Conservation (phyloP, 768 basidiomycete species). For the Mycena kentingensis region DNA sequence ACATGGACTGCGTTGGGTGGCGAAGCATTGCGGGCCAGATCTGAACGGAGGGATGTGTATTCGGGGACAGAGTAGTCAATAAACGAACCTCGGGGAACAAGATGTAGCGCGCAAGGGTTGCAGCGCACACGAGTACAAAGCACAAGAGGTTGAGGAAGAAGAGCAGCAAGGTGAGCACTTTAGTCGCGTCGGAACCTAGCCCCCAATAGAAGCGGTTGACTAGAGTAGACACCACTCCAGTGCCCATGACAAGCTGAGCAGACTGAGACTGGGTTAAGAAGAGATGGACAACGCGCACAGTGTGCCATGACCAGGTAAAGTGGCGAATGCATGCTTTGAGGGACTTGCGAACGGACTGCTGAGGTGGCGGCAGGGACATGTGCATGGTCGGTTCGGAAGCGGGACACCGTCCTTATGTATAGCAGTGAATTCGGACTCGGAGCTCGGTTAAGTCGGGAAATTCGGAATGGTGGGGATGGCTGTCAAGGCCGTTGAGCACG, state of each 20-base stretch:
- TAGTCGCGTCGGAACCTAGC: constrained; percentile 34
- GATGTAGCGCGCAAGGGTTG: constrained; percentile 42
- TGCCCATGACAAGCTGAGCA: constrained; percentile 49
- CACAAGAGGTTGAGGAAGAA: constrained; percentile 47
- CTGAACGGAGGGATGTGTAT: too few species aligned
- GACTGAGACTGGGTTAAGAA: not conserved
- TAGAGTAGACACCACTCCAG: constrained; percentile 51
- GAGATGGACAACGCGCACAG: constrained; percentile 23
- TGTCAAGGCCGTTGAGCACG: too few species aligned
- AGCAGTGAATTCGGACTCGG: too few species aligned
- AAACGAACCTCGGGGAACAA: constrained; percentile 36
- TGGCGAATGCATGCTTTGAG: constrained; percentile 43
- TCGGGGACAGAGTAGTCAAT: too few species aligned
- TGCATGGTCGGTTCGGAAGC: too few species aligned
- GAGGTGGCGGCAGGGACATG: too few species aligned
- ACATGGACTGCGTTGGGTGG: constrained; percentile 54
- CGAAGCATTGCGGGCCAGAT: constrained; percentile 48
- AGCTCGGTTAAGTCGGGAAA: too few species aligned
- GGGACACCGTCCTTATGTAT: too few species aligned
- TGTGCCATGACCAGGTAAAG: constrained; percentile 59
- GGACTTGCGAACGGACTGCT: constrained; percentile 28
- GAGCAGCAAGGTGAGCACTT: constrained; percentile 46
- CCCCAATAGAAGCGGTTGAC: constrained; percentile 53
- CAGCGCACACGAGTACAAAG: constrained; percentile 44
- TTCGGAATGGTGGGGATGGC: too few species aligned